A percentile compares a stretch with the other conserved stretches of the same genome.
phyloP scores from a whole-genome alignment of 345 rosid genomes.

The Pistacia integerrima region DNA sequence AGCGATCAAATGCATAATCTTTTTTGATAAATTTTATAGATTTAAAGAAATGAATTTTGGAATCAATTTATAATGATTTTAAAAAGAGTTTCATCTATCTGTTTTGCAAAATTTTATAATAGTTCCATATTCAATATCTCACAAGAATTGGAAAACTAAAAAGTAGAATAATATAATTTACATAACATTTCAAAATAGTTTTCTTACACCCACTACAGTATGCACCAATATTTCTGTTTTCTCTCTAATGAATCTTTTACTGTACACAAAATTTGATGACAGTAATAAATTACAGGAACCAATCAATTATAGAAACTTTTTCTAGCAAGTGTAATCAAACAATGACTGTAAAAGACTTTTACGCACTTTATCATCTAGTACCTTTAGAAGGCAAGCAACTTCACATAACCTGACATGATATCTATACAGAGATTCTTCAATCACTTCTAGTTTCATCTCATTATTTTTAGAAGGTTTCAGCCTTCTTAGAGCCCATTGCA shows the following conservation, averaged over 20 bases:
- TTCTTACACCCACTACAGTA: background rate
- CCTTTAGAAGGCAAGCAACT: constrained; percentile 66
- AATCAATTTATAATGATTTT: too few species aligned
- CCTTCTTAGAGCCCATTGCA: constrained; percentile 85
- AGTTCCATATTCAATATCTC: background rate
- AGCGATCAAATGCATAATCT: too few species aligned
- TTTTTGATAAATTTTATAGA: too few species aligned
- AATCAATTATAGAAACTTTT: constrained; percentile 25
- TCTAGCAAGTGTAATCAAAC: constrained; percentile 69
- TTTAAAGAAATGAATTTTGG: too few species aligned
- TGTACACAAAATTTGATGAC: background rate
- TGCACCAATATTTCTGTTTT: background rate
- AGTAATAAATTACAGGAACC: background rate
- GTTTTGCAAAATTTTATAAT: too few species aligned
- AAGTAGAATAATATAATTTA: background rate
- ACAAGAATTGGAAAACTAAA: background rate
- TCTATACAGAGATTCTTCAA: background rate
- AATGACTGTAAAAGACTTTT: constrained; percentile 54
- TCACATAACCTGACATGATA: constrained; percentile 48
- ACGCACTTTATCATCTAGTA: constrained; percentile 45
- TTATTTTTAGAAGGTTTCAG: constrained; percentile 27
- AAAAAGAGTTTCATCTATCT: too few species aligned
- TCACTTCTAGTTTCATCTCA: constrained; percentile 31
- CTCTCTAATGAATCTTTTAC: background rate
- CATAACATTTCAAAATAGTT: background rate